Evolutionary conservation across 2,329 filamentous ascomycete species (phyloP), one percentile per base, ranked within the genome.

Genomic region (Acephala macrosclerotiorum): DNA sequence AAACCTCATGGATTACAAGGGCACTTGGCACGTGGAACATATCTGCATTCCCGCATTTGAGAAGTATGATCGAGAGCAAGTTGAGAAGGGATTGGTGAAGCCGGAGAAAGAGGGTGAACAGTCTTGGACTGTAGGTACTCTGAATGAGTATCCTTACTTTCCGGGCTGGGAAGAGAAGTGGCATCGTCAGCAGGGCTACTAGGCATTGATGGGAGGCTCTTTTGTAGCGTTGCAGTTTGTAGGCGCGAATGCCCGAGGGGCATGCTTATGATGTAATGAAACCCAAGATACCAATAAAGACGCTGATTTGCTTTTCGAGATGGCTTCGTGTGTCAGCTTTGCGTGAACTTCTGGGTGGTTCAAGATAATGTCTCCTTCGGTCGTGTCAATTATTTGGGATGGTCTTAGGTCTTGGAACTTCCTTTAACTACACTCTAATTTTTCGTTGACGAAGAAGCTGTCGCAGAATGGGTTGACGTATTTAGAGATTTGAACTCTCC

Each of bases 11-110:
- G 84, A 89, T 71, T 96, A 96, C 74, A 96, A 96, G 80, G 87
- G 84, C n/a, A 91, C 89, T 0, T 93, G 90, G 88, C 91, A 94
- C 77, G 88, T 90, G 1, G 89, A 94, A 76, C 90, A 93, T 77
- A 84, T 93, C 0, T 86, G 88, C 0, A 80, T 92, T 58, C 90
- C 91, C 0, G 82, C 83, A 0, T 73, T 96, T 66, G 84, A 88
- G 71, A 75, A 80, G 68, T 96, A 86, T 80, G 86, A 85, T 49
- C 79, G 77, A 55, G 89, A 91, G 77, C 93, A 97, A 79, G 79
- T 87, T 11, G 83, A 86, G 57, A 84, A 80, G 11, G 90, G 90
- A 0, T 35, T 89, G 64, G 81, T 92, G 4, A 81, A 84, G 60
- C 78, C 68, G 14, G 70, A 72, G 38, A 63, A 68, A 25, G 65